Conservation (phyloP, 805 yeast genomes). For the Pichia scutulata region DNA sequence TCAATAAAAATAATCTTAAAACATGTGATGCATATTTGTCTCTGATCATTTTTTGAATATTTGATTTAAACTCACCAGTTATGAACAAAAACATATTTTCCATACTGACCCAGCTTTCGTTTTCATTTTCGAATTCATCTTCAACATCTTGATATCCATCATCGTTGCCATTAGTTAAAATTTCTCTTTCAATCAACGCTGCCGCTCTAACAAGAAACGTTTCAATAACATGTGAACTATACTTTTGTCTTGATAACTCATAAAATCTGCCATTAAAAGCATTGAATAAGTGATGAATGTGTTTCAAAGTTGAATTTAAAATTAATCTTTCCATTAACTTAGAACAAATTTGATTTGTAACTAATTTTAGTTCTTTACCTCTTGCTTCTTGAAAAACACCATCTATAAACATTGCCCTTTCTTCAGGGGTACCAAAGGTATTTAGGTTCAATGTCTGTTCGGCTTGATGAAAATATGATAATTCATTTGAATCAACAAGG, state of each 20-base stretch:
- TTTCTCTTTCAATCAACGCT: conserved; percentile 64
- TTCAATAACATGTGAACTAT: conserved; percentile 89
- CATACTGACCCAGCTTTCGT: conserved; percentile 41
- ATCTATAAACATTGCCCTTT: conserved; percentile 59
- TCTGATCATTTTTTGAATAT: conserved; percentile 47
- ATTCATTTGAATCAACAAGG: conserved; percentile 70
- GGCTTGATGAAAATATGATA: conserved; percentile 89
- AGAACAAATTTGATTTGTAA: conserved; percentile 91
- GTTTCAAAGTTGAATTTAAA: conserved; percentile 54
- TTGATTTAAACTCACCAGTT: conserved; percentile 59
- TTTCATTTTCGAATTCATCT: conserved; percentile 28
- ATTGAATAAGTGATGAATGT: conserved; percentile 56
- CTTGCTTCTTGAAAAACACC: conserved; percentile 79
- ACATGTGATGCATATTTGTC: conserved; percentile 90
- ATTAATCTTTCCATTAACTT: conserved; percentile 83
- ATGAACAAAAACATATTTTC: conserved; percentile 59
- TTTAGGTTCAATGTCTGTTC: conserved; percentile 78
- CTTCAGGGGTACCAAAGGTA: conserved; percentile 69
- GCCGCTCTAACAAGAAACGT: conserved; percentile 73
- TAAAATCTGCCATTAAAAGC: conserved; percentile 68
- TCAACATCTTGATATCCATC: conserved; percentile 26
- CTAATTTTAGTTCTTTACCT: conserved; percentile 87
- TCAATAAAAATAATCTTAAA: conserved; percentile 60
- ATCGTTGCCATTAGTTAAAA: conserved; percentile 38
- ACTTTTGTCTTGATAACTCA: conserved; percentile 77